phyloP scores from a whole-genome alignment of 768 basidiomycete species.

The Phanerochaete carnosa region DNA sequence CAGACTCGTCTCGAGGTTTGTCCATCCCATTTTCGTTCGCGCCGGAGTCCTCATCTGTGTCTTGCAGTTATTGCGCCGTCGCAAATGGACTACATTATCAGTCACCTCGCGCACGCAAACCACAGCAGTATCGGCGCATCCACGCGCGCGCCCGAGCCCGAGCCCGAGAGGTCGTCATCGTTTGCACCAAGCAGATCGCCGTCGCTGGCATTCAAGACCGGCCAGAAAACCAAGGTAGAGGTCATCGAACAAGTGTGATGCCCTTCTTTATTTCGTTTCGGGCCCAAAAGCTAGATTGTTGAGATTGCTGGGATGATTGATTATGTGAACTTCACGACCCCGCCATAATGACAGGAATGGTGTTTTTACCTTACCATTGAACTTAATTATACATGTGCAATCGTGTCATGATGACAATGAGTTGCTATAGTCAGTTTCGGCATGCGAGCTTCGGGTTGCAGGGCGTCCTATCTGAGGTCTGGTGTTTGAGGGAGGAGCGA shows the following conservation, averaged over 20 bases:
- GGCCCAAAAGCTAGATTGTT: too few species aligned
- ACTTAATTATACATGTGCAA: too few species aligned
- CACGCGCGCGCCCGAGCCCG: neutral
- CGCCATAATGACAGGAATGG: too few species aligned
- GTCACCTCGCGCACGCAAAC: slow-evolving; percentile 22
- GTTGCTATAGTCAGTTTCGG: too few species aligned
- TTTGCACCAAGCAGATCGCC: neutral
- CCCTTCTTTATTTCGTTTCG: too few species aligned
- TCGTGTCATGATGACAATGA: too few species aligned
- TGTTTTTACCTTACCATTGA: too few species aligned
- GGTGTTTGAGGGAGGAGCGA: too few species aligned
- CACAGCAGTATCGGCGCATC: slow-evolving; percentile 12
- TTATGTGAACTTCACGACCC: too few species aligned
- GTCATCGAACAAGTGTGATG: slow-evolving; percentile 4
- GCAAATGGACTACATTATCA: slow-evolving; percentile 16
- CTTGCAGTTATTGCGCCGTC: slow-evolving; percentile 20
- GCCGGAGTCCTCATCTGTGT: neutral
- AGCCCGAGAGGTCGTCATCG: neutral
- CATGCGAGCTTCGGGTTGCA: too few species aligned
- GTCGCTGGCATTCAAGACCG: neutral
- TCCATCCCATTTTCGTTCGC: neutral
- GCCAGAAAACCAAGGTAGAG: slow-evolving; percentile 1
- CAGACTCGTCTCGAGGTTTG: slow-evolving; percentile 59
- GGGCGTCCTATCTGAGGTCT: too few species aligned
- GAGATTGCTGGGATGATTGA: too few species aligned